Evolutionary conservation across 1,284 basidiomycete species (phyloP), one percentile per base, ranked within the genome.

Genomic region (Paramarasmius palmivorus): DNA sequence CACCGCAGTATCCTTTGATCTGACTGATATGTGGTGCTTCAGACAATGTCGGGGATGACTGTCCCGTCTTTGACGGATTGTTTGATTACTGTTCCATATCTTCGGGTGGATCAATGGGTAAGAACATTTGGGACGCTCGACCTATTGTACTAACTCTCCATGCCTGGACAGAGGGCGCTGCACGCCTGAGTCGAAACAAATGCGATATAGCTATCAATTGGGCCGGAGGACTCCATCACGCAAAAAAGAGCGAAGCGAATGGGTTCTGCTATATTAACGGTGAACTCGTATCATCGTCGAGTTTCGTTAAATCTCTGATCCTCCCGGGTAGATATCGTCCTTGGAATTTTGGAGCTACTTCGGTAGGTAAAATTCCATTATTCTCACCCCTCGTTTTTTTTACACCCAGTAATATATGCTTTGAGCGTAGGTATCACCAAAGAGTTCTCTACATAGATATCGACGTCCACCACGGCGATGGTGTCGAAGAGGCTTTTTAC

Each of bases 211-310:
- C 96, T 1, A 87, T 99, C 55, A 99, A 99, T 68, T 99, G 96
- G 96, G 96, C 96, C 2, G 96, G 96, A 15, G 96, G 96, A 7
- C 76, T 99, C 50, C 96, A 99, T 68, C 96, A 99, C 67, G 95
- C 96, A 2, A 99, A 99, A 75, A 99, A 98, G 76, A 93, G 94
- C 41, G 97, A 99, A 73, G 96, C 96, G 0, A 95, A 92, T 63
- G 96, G 96, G 1, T 99, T 99, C 73, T 99, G 96, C 73, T 99
- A 98, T 71, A 93, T 99, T 48, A 99, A 99, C 66, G 95, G 95
- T 94, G 29, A 32, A 12, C 58, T 49, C 66, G 14, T 39, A 29
- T 34, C 22, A 47, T 41, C 26, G 35, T 41, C 15, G 39, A 12
- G 14, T 29, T 36, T 34, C 19, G 39, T 26, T 41, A 37, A 37